phyloP scores from a whole-genome alignment of 345 rosid genomes.

The Citrus unshiu region DNA sequence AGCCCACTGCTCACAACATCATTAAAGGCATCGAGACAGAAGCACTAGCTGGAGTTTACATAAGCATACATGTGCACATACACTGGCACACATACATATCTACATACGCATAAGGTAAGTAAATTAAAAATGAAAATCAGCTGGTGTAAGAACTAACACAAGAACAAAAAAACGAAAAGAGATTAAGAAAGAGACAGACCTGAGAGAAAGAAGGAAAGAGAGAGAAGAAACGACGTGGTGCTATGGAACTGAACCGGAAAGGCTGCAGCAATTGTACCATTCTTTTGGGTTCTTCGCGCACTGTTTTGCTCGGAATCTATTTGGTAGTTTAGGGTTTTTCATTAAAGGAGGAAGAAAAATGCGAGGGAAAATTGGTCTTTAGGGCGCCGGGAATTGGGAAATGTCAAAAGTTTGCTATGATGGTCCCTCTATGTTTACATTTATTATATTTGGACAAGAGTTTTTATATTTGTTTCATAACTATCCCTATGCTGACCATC shows the following conservation, averaged over 20 bases:
- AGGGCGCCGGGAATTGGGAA: not conserved
- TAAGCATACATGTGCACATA: not conserved
- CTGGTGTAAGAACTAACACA: not conserved
- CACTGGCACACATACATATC: not conserved
- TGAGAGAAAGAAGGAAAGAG: conserved; percentile 1
- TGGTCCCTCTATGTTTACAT: not conserved
- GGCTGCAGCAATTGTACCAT: conserved; percentile 6
- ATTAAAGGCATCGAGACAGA: not conserved
- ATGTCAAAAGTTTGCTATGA: not conserved
- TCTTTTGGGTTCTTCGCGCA: not conserved
- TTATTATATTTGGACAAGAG: not conserved
- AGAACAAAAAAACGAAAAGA: not conserved
- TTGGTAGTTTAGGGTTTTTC: conserved; percentile 11
- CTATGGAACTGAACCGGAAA: conserved; percentile 4
- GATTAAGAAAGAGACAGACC: not conserved
- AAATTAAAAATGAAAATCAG: not conserved
- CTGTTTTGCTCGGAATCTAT: not conserved
- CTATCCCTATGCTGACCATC: too few relatives aligned
- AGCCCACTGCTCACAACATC: not conserved
- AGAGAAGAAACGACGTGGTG: not conserved
- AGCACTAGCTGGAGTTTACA: not conserved
- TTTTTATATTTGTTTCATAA: not conserved
- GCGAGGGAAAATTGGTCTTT: too few relatives aligned
- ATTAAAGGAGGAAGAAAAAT: too few relatives aligned
- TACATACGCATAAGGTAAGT: not conserved